phyloP scores from a whole-genome alignment of 768 basidiomycete genomes.

The Lactarius evosmus region DNA sequence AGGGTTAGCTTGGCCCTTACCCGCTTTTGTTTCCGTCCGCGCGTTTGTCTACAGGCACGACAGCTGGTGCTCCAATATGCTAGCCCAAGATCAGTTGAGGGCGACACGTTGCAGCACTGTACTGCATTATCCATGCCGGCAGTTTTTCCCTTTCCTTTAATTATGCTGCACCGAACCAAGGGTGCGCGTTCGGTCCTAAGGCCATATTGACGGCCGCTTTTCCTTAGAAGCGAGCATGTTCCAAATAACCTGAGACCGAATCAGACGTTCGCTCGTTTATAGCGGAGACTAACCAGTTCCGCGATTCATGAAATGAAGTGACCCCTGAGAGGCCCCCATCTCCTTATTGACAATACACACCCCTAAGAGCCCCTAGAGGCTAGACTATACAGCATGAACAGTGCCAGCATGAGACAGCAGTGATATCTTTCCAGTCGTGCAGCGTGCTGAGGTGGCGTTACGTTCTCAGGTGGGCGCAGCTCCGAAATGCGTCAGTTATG shows the following conservation, averaged over 20 bases:
- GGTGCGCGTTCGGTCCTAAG: neutral
- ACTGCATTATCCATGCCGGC: neutral
- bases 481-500: neutral
- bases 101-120: neutral
- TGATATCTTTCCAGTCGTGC: no score
- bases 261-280: neutral
- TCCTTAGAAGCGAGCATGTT: neutral
- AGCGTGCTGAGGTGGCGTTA: neutral
- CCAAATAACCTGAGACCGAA: neutral
- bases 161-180: constrained; percentile 1
- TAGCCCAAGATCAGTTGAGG: neutral
- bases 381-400: neutral
- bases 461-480: neutral
- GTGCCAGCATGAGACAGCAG: neutral
- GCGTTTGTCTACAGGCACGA: neutral
- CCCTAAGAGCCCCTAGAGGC: neutral
- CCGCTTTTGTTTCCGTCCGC: neutral
- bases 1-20: neutral
- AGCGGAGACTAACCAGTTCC: constrained; percentile 2
- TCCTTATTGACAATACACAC: neutral
- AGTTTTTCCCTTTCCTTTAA: neutral
- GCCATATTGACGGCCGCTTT: constrained; percentile 8
- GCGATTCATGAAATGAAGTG: neutral
- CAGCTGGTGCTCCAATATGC: neutral
- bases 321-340: neutral